phyloP scores from a whole-genome alignment of 306 rosid species.

The Adenanthera pavonina region DNA sequence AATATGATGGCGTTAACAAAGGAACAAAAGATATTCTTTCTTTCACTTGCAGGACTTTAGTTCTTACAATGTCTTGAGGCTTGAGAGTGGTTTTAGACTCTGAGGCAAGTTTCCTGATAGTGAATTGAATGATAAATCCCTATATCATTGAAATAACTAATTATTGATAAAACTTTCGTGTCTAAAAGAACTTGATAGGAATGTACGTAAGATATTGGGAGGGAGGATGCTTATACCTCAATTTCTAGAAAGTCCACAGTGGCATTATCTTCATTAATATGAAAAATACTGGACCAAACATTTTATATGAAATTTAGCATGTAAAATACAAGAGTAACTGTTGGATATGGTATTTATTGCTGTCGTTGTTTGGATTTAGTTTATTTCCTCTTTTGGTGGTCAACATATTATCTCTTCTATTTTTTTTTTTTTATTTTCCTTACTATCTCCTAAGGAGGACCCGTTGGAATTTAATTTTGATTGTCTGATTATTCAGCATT shows the following conservation, averaged over 20 bases:
- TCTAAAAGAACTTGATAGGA: conserved; percentile 23
- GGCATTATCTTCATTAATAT: background rate
- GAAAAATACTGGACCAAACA: background rate
- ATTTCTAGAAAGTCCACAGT: background rate
- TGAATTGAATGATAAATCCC: conserved; percentile 85
- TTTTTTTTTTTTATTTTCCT: too few relatives aligned
- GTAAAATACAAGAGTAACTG: background rate
- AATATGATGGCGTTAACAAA: conserved; percentile 17
- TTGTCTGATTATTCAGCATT: too few relatives aligned
- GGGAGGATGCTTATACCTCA: background rate
- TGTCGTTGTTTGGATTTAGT: too few relatives aligned
- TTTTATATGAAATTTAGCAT: conserved; percentile 20
- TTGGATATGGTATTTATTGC: too few relatives aligned
- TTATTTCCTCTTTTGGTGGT: too few relatives aligned
- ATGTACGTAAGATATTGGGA: conserved; percentile 13
- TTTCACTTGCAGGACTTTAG: background rate
- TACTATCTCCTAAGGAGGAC: too few relatives aligned
- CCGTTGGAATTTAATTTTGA: too few relatives aligned
- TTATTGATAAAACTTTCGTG: conserved; percentile 26
- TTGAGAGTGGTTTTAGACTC: conserved; percentile 69
- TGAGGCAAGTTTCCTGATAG: conserved; percentile 83
- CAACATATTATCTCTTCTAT: too few relatives aligned
- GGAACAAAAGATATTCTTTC: background rate
- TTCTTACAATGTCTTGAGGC: conserved; percentile 78
- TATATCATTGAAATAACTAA: conserved; percentile 43